Conservation (phyloP, 306 rosid species). For the Dalbergia cultrata region DNA sequence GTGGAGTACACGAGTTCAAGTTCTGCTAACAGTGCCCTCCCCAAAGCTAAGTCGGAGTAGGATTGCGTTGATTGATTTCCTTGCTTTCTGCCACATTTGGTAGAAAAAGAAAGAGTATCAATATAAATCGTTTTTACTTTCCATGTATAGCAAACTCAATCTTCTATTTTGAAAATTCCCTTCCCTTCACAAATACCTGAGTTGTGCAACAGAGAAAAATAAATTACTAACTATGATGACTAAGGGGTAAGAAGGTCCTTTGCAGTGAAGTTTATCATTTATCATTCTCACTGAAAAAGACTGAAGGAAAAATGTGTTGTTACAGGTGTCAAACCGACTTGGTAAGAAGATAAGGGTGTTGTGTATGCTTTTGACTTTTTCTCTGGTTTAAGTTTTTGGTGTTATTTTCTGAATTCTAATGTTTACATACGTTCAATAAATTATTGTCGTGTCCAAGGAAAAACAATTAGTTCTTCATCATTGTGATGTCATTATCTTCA, state of each 20-base stretch:
- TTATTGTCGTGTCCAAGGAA: conserved; percentile 18
- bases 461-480: conserved; percentile 1
- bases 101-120: too few species aligned
- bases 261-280: neutral
- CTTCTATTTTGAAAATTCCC: too few species aligned
- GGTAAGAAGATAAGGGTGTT: conserved; percentile 47
- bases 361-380: conserved; percentile 47
- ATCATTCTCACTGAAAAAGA: neutral
- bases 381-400: neutral
- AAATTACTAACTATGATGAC: neutral
- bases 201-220: neutral
- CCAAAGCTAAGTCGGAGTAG: too few species aligned
- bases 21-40: too few species aligned
- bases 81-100: conserved; percentile 11
- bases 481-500: conserved; percentile 27
- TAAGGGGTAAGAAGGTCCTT: neutral
- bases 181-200: neutral
- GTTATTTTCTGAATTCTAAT: neutral
- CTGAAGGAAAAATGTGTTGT: neutral
- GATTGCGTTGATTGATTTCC: neutral
- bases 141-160: too few species aligned
- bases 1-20: too few species aligned
- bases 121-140: neutral
- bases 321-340: conserved; percentile 27
- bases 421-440: neutral